phyloP scores from a whole-genome alignment of 1,139 yeast genomes.

The Yamadazyma songkhlaensis region DNA sequence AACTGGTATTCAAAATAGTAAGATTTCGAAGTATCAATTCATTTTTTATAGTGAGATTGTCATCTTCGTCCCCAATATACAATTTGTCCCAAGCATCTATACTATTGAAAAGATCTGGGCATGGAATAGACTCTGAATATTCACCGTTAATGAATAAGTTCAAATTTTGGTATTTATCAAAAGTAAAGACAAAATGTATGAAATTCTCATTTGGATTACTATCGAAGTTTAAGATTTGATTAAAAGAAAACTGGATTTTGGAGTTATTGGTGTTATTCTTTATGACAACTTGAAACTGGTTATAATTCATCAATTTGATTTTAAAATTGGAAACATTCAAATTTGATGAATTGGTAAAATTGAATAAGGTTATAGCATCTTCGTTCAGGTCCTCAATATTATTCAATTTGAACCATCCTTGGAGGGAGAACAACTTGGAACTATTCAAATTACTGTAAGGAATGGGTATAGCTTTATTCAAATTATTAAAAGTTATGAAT shows the following conservation, averaged over 20 bases:
- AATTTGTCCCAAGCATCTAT: slow-evolving; percentile 37
- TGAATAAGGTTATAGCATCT: slow-evolving; percentile 22
- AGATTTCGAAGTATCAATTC: slow-evolving; percentile 36
- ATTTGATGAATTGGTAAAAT: slow-evolving; percentile 27
- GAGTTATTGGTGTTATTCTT: slow-evolving; percentile 23
- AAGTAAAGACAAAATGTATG: slow-evolving; percentile 35
- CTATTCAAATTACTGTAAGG: slow-evolving; percentile 20
- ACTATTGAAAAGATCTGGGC: slow-evolving; percentile 31
- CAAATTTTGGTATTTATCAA: slow-evolving; percentile 35
- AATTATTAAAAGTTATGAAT: slow-evolving; percentile 27
- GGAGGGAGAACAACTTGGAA: slow-evolving; percentile 24
- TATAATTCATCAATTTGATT: slow-evolving; percentile 27
- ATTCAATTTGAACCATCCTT: slow-evolving; percentile 36
- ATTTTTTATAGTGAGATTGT: slow-evolving; percentile 12
- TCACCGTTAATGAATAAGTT: slow-evolving; percentile 42
- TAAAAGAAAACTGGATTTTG: slow-evolving; percentile 32
- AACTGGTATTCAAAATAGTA: slow-evolving; percentile 24
- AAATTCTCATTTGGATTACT: slow-evolving; percentile 22
- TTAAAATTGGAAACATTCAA: slow-evolving; percentile 21
- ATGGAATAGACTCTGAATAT: slow-evolving; percentile 44
- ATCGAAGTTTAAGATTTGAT: slow-evolving; percentile 24
- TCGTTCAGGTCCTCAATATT: slow-evolving; percentile 7
- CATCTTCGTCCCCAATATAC: slow-evolving; percentile 30
- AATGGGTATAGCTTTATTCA: slow-evolving; percentile 17
- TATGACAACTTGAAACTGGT: slow-evolving; percentile 33